A percentile compares a stretch with the other conserved stretches of the same genome.
These are phyloP conservation scores for Zalaria sp. DNA, from an alignment of 2,329 filamentous ascomycete species.

Conservation along the genomic window DNA sequence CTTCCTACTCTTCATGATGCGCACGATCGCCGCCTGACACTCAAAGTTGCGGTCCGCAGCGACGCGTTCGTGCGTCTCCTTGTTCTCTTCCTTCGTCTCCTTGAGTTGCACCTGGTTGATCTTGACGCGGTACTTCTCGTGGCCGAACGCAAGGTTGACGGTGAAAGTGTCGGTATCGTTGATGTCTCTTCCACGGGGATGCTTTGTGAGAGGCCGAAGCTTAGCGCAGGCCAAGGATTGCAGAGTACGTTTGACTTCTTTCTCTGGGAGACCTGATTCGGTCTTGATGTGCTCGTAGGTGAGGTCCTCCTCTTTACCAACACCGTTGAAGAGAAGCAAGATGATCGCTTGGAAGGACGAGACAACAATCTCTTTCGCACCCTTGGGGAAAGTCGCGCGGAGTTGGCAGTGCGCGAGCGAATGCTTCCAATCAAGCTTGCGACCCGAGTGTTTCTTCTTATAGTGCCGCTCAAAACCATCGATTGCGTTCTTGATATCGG, in stretches of 20 bases:
- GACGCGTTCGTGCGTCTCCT: conserved; percentile 82
- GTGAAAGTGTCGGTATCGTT: conserved; percentile 66
- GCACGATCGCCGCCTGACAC: conserved; percentile 89
- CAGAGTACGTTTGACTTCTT: conserved; percentile 73
- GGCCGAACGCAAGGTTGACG: conserved; percentile 62
- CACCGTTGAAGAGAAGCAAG: conserved; percentile 74
- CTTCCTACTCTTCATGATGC: conserved; percentile 94
- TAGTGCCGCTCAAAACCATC: conserved; percentile 77
- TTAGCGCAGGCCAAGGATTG: conserved; percentile 92
- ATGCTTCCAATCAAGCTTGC: conserved; percentile 84
- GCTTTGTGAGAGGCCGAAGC: conserved; percentile 68
- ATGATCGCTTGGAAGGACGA: conserved; percentile 88
- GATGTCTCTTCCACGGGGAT: conserved; percentile 68
- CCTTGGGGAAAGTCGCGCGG: conserved; percentile 64
- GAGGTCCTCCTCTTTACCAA: conserved; percentile 48
- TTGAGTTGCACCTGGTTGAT: conserved; percentile 98
- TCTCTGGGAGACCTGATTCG: conserved; percentile 56
- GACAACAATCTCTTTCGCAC: conserved; percentile 76
- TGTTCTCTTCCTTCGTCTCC: conserved; percentile 90
- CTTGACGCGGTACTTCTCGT: conserved; percentile 82
- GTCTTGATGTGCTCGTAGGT: conserved; percentile 62
- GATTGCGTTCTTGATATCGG: conserved; percentile 60
- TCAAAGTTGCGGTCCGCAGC: conserved; percentile 85
- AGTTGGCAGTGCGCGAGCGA: conserved; percentile 82
- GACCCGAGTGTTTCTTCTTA: conserved; percentile 75